Evolutionary conservation across 169 alveolate species (phyloP).

Genomic region (Plasmodium cynomolgi): DNA sequence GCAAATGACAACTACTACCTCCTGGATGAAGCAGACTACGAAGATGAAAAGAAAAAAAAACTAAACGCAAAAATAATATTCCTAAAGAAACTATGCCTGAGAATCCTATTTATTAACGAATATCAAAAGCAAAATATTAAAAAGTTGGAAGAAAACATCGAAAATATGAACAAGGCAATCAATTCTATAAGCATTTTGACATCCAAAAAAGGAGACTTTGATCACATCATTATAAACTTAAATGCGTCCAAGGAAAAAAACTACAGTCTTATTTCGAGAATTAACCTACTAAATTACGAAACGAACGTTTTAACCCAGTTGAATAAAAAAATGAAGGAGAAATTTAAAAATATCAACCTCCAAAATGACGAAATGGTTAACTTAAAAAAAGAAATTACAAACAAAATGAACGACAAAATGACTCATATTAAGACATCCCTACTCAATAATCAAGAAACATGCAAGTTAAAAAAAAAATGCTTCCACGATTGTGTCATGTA

Average conservation of each 20-base stretch:
- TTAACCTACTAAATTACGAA: constrained; percentile 64
- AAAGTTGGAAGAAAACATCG: constrained; percentile 57
- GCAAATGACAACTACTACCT: neutral
- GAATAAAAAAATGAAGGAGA: constrained; percentile 73
- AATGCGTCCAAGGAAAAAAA: constrained; percentile 71
- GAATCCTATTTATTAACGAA: constrained; percentile 65
- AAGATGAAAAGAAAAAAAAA: constrained; percentile 63
- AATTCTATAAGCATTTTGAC: constrained; percentile 58
- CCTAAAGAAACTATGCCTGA: constrained; percentile 59
- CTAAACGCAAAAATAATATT: constrained; percentile 29
- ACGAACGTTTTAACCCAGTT: constrained; percentile 51
- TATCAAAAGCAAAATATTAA: constrained; percentile 70
- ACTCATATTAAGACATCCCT: constrained; percentile 45
- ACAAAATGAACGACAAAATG: constrained; percentile 60
- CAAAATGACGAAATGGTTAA: constrained; percentile 63
- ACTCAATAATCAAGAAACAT: constrained; percentile 58
- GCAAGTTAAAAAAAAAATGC: constrained; percentile 67
- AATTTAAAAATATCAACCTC: constrained; percentile 26
- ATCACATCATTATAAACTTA: constrained; percentile 72
- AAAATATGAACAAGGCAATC: constrained; percentile 74
- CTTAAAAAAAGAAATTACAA: constrained; percentile 33
- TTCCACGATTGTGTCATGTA: constrained; percentile 52
- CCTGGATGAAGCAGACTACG: constrained; percentile 23
- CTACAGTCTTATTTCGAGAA: constrained; percentile 73
- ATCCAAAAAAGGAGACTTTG: constrained; percentile 66